phyloP scores from a whole-genome alignment of 441 rosid species.

The Hura crepitans region DNA sequence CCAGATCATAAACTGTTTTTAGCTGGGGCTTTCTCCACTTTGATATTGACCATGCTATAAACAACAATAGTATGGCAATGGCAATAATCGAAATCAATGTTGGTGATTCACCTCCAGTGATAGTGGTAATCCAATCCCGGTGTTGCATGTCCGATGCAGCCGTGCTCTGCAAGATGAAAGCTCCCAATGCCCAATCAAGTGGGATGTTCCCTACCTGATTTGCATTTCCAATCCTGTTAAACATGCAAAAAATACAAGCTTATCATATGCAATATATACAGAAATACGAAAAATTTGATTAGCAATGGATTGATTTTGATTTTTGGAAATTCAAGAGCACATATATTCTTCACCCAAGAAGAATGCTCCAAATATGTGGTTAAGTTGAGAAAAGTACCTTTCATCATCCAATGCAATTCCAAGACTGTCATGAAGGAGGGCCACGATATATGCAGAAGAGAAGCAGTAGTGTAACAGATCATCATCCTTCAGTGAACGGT shows the following conservation, averaged over 20 bases:
- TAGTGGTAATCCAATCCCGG: constrained; percentile 41
- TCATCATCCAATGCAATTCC: constrained; percentile 73
- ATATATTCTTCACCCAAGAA: constrained; percentile 8
- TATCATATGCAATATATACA: neutral
- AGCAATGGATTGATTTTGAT: neutral
- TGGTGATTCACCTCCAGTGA: constrained; percentile 45
- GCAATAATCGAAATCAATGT: constrained; percentile 39
- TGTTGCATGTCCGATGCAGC: constrained; percentile 28
- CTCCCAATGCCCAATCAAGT: constrained; percentile 94
- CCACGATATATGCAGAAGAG: constrained; percentile 87
- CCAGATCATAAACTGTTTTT: constrained; percentile 81
- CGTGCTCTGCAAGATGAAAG: constrained; percentile 68
- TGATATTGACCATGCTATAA: constrained; percentile 53
- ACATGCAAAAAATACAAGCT: neutral
- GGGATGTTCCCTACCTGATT: constrained; percentile 69
- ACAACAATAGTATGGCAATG: constrained; percentile 39
- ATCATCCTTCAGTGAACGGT: constrained; percentile 55
- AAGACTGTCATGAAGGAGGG: constrained; percentile 85
- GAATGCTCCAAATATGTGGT: neutral
- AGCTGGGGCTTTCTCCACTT: constrained; percentile 82
- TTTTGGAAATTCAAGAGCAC: constrained; percentile 10
- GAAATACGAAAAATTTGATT: neutral
- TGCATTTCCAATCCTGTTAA: constrained; percentile 56
- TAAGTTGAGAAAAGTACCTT: constrained; percentile 40
- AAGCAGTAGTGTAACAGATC: constrained; percentile 79